Evolutionary conservation across 2,329 filamentous ascomycete genomes (phyloP).

Genomic region (Ilyonectria robusta): DNA sequence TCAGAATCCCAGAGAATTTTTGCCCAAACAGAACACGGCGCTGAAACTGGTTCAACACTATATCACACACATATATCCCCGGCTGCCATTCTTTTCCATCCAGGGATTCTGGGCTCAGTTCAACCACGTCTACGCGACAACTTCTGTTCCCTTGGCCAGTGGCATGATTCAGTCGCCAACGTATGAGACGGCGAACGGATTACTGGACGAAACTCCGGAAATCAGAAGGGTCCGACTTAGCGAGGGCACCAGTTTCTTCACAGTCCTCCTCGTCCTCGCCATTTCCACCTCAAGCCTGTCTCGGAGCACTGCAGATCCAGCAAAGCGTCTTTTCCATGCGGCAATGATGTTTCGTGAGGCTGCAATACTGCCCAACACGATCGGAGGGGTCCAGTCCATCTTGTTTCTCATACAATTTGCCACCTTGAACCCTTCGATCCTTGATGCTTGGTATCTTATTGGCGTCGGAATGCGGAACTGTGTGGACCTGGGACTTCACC

Average conservation of each 20-base stretch:
- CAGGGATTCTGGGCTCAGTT: constrained; percentile 47
- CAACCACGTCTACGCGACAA: constrained; percentile 37
- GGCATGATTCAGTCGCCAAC: constrained; percentile 5
- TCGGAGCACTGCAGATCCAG: constrained; percentile 41
- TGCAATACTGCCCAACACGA: constrained; percentile 42
- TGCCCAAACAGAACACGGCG: constrained; percentile 36
- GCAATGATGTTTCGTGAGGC: constrained; percentile 43
- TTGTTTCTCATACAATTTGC: constrained; percentile 46
- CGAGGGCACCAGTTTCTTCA: constrained; percentile 42
- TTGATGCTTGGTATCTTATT: constrained; percentile 44
- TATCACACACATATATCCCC: constrained; percentile 42
- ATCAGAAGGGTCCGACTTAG: constrained; percentile 13
- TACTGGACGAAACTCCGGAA: neutral
- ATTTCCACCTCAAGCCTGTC: constrained; percentile 44
- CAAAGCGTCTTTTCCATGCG: constrained; percentile 40
- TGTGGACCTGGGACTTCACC: constrained; percentile 43
- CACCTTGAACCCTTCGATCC: constrained; percentile 42
- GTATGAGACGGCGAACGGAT: neutral
- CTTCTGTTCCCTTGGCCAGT: neutral
- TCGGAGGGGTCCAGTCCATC: constrained; percentile 43
- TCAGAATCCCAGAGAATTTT: constrained; percentile 9
- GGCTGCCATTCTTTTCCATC: constrained; percentile 45
- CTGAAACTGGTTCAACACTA: constrained; percentile 43
- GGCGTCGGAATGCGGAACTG: constrained; percentile 45
- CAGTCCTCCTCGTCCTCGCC: constrained; percentile 42